Percentiles rank a stretch among this genome's conserved stretches.
phyloP scores from a whole-genome alignment of 164 flowering plant species.

The Euptelea pleiosperma region DNA sequence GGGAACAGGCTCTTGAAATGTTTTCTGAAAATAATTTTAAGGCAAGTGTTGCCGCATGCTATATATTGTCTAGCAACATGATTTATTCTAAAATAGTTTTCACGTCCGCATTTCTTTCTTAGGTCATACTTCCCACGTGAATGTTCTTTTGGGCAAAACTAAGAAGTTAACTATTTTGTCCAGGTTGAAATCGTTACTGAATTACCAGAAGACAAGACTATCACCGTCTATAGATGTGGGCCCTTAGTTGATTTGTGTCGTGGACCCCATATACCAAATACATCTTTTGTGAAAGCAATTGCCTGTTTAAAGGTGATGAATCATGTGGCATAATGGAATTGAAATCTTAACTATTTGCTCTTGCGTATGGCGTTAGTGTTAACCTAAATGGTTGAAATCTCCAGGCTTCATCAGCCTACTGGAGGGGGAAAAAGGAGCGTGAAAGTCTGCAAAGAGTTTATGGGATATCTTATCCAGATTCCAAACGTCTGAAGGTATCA shows the following conservation, averaged over 20 bases:
- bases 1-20: slow-evolving; percentile 85
- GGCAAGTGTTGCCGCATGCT: slow-evolving; percentile 33
- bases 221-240: slow-evolving; percentile 99
- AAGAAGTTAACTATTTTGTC: background rate
- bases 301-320: slow-evolving; percentile 75
- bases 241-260: slow-evolving; percentile 97
- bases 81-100: background rate
- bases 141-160: background rate
- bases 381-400: slow-evolving; percentile 5
- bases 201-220: slow-evolving; percentile 89
- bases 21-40: slow-evolving; percentile 88
- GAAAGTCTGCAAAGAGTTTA: slow-evolving; percentile 96
- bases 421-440: slow-evolving; percentile 90
- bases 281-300: slow-evolving; percentile 93
- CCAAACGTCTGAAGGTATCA: slow-evolving; percentile 71
- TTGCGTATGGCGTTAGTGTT: background rate
- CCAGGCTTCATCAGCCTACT: slow-evolving; percentile 97
- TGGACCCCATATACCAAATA: slow-evolving; percentile 98
- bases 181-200: slow-evolving; percentile 92
- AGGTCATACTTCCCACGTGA: background rate
- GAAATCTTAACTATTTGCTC: background rate
- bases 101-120: background rate
- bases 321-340: background rate
- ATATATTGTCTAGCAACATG: background rate
- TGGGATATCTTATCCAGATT: slow-evolving; percentile 95